Conservation (phyloP, 1,284 basidiomycete genomes). For the Mycena citricolor region DNA sequence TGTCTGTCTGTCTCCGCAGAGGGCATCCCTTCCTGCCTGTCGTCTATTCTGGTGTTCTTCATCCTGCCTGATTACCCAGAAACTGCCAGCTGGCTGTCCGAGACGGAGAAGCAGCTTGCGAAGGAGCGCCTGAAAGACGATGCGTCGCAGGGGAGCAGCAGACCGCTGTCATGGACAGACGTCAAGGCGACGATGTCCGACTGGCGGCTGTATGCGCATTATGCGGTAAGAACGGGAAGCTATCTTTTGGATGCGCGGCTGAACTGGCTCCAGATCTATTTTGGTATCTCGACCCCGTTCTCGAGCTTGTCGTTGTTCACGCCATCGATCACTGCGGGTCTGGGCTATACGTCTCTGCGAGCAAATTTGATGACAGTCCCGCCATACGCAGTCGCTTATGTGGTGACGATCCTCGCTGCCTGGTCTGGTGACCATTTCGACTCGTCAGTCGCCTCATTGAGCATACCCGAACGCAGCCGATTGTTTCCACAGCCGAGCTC, state of each 20-base stretch:
- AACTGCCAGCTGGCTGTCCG: conserved; percentile 39
- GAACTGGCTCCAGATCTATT: too few species aligned
- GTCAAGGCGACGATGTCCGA: conserved; percentile 31
- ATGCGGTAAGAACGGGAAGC: conserved; percentile 28
- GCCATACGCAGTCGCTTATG: conserved; percentile 44
- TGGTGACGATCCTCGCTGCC: conserved; percentile 30
- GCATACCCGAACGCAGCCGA: background rate
- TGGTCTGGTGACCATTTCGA: conserved; percentile 24
- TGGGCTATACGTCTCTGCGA: conserved; percentile 45
- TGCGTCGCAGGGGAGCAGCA: conserved; percentile 30
- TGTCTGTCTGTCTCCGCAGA: too few species aligned
- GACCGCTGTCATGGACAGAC: conserved; percentile 30
- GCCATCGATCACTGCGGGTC: conserved; percentile 38
- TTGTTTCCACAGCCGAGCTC: conserved; percentile 20
- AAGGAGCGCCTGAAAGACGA: conserved; percentile 28
- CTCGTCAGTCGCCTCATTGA: conserved; percentile 9
- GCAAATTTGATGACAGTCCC: conserved; percentile 62
- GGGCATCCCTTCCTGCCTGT: conserved; percentile 42
- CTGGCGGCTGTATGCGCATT: conserved; percentile 34
- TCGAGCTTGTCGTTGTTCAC: conserved; percentile 36
- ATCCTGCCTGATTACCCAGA: conserved; percentile 47
- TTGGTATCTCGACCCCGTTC: conserved; percentile 35
- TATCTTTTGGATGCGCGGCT: too few species aligned
- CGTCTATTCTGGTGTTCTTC: conserved; percentile 39
- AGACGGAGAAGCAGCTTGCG: conserved; percentile 33